A percentile compares a stretch with the other conserved stretches of the same genome.
Conservation (phyloP, 371 early-diverging fungal species). For the Mortierella sp. region DNA sequence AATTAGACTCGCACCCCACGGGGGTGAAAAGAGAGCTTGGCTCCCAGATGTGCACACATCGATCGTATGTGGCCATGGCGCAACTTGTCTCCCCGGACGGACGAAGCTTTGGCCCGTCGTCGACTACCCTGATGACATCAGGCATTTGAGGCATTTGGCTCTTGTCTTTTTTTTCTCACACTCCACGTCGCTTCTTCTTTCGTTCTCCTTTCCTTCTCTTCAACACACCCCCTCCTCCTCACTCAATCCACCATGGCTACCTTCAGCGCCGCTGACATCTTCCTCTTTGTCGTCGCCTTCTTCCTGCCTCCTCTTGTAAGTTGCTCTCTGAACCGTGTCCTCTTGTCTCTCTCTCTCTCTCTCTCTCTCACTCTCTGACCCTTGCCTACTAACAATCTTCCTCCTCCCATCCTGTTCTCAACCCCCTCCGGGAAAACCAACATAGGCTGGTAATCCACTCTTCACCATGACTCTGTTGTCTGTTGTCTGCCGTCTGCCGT, state of each 20-base stretch:
- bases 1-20: no score
- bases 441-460: constrained; percentile 17
- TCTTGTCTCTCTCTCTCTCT: no score
- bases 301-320: constrained; percentile 44
- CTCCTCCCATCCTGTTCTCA: no score
- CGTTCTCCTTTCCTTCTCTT: constrained; percentile 1
- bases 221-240: neutral
- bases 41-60: no score
- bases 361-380: no score
- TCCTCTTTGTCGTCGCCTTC: constrained; percentile 38
- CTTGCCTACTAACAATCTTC: no score
- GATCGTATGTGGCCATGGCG: no score
- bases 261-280: constrained; percentile 37
- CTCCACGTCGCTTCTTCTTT: neutral
- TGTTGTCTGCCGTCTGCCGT: no score
- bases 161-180: neutral
- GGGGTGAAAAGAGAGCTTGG: no score
- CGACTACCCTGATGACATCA: constrained; percentile 3
- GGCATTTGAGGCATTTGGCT: neutral
- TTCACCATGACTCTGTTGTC: neutral
- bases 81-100: no score
- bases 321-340: neutral
- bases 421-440: no score
- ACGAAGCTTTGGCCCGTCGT: no score
- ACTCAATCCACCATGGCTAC: constrained; percentile 13